phyloP scores from a whole-genome alignment of 768 basidiomycete genomes.

The Boletus patriciae region DNA sequence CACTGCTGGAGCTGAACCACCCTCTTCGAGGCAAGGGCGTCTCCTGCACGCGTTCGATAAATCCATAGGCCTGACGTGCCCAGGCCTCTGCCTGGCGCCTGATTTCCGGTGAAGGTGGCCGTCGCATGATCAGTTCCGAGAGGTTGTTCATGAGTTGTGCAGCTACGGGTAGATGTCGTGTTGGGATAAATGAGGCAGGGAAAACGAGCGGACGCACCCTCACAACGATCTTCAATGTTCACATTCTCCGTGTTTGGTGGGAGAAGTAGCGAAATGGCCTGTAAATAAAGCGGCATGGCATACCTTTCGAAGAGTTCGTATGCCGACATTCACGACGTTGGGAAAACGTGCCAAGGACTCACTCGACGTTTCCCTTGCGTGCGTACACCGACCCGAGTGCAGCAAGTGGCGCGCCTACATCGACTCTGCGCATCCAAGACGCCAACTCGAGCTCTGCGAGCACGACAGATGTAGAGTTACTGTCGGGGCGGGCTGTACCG shows the following conservation, averaged over 20 bases:
- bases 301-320: conserved; percentile 40
- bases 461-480: conserved; percentile 24
- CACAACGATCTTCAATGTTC: conserved; percentile 52
- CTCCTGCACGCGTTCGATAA: conserved; percentile 31
- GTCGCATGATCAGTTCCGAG: conserved; percentile 42
- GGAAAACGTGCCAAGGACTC: conserved; percentile 5
- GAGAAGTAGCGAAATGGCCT: conserved; percentile 61
- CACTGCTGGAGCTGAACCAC: conserved; percentile 22
- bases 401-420: conserved; percentile 68
- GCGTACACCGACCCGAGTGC: conserved; percentile 65
- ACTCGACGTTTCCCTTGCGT: conserved; percentile 50
- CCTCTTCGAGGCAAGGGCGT: conserved; percentile 15
- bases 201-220: conserved; percentile 42
- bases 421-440: conserved; percentile 55
- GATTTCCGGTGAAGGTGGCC: conserved; percentile 36
- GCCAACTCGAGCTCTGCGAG: conserved; percentile 58
- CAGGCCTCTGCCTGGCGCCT: conserved; percentile 56
- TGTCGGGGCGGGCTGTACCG: not conserved
- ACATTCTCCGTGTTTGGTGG: conserved; percentile 37
- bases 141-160: conserved; percentile 52
- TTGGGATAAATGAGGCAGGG: not conserved
- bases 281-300: conserved; percentile 64
- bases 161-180: conserved; percentile 25
- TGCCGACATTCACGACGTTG: not conserved
- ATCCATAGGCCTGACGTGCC: conserved; percentile 50